Base-by-base conservation (phyloP, 352 stramenopile species). In the Globisporangium iwayamae region DNA sequence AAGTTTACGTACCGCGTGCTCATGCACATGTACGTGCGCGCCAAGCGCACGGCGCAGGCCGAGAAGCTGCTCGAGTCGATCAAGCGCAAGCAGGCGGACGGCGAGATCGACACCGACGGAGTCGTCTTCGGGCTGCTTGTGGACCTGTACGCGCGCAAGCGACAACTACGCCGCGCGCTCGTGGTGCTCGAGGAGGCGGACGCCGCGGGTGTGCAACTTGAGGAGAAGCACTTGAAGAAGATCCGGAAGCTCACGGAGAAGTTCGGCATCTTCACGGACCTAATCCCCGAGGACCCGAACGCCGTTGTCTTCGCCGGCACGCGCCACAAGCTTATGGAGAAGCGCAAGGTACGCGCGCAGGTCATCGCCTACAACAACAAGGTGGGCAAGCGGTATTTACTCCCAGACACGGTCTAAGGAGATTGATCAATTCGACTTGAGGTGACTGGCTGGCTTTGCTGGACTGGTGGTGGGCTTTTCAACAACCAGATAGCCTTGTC, bases 21-120 rank as follows among this genome's bases (percentile, higher is more conserved):
- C 67, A 92, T 94, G 85, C 83, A 90, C 56, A 92, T 94, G 85
- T 92, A 85, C 53, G 74, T 79, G 32, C 83, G 83, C 20, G 76
- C 79, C 4, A 87, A 90, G 56, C 79, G 81, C 51, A 89, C 79
- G 36, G 61, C 74, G 9, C 65, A 75, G 34, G 85, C 85, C 16
- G 78, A 91, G 62, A 36, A 60, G 32, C 63, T 91, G 61, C 50
- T 91, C 18, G 66, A 79, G 14, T 70, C 73, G 25, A 56, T 90
- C 43, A 72, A 79, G 54, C 57, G 38, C 6, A 62, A 81, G 53
- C 73, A 84, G 39, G 70, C 74, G 3, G 73, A 74, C 11, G 83
- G 76, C 30, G 70, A 86, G n/a, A 14, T 92, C 43, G 60, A 85
- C n/a, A 56, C 73, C 0, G 85, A 94, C 57, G 68, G 70, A 22